A percentile compares a stretch with the other conserved stretches of the same genome.
phyloP scores from a whole-genome alignment of 352 stramenopile genomes.

The Pythium aquatile region DNA sequence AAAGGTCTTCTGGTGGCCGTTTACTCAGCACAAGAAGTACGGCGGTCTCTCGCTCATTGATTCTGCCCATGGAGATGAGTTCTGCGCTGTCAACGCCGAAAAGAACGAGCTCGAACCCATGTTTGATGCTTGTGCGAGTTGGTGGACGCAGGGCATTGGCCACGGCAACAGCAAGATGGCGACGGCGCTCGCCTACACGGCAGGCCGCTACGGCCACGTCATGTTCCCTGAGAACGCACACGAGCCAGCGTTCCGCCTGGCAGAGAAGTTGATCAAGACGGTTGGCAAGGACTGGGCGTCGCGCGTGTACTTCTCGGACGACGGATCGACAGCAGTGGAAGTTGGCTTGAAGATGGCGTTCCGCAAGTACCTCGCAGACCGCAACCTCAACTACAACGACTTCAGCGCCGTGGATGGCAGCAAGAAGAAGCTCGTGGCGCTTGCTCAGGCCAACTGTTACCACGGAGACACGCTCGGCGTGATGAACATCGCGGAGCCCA shows the following conservation, averaged over 20 bases:
- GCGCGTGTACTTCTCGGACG: constrained; percentile 91
- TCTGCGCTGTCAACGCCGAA: constrained; percentile 49
- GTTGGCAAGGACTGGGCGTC: constrained; percentile 83
- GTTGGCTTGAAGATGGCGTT: constrained; percentile 92
- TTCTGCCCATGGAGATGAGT: constrained; percentile 89
- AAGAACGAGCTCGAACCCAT: constrained; percentile 61
- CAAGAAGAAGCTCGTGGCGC: constrained; percentile 60
- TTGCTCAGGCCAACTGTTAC: constrained; percentile 90
- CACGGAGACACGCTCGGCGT: constrained; percentile 90
- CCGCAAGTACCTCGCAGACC: constrained; percentile 78
- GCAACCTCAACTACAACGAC: constrained; percentile 56
- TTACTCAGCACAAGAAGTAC: constrained; percentile 91
- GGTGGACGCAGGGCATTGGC: constrained; percentile 92
- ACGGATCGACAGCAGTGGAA: constrained; percentile 90
- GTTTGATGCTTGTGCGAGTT: constrained; percentile 90
- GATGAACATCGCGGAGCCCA: constrained; percentile 90
- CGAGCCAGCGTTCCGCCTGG: constrained; percentile 78
- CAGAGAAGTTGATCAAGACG: constrained; percentile 69
- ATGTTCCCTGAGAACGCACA: constrained; percentile 92
- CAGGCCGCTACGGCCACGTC: constrained; percentile 89
- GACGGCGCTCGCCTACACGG: constrained; percentile 84
- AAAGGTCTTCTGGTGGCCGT: constrained; percentile 92
- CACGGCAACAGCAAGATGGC: constrained; percentile 89
- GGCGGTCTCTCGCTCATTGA: constrained; percentile 85
- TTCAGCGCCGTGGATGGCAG: constrained; percentile 17